Percentiles rank a stretch among this genome's conserved stretches.
phyloP scores from a whole-genome alignment of 352 stramenopile genomes.

The Phytopythium litorale region DNA sequence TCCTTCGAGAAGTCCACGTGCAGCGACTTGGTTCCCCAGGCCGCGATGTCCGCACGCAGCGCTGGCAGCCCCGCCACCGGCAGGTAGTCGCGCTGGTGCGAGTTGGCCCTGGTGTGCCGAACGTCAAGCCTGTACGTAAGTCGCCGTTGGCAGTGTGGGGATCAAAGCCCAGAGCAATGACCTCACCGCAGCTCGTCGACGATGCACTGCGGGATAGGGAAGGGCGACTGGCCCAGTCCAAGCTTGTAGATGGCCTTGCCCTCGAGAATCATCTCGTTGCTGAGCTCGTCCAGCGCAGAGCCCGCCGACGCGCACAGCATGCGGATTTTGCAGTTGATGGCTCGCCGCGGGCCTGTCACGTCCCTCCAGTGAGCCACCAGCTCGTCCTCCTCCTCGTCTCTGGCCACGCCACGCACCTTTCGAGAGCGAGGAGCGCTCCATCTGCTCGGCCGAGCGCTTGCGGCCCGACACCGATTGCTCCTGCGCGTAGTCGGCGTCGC shows the following conservation, averaged over 20 bases:
- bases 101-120: slow-evolving; percentile 75
- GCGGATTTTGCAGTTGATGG: slow-evolving; percentile 86
- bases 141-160: too few species aligned
- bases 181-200: slow-evolving; percentile 81
- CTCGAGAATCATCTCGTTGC: slow-evolving; percentile 79
- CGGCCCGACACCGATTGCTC: slow-evolving; percentile 12
- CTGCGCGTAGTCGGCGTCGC: slow-evolving; percentile 15
- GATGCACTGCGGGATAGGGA: slow-evolving; percentile 85
- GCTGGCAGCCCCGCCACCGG: slow-evolving; percentile 70
- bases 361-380: not conserved
- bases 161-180: too few species aligned
- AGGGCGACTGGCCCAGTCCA: slow-evolving; percentile 80
- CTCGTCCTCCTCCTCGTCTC: too few species aligned
- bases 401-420: slow-evolving; percentile 17
- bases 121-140: too few species aligned
- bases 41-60: slow-evolving; percentile 75
- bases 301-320: slow-evolving; percentile 78
- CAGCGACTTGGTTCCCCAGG: slow-evolving; percentile 54
- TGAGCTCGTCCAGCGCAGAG: slow-evolving; percentile 80
- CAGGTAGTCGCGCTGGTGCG: slow-evolving; percentile 81
- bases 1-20: slow-evolving; percentile 64
- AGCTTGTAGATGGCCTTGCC: slow-evolving; percentile 85
- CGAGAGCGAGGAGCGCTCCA: slow-evolving; percentile 16
- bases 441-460: slow-evolving; percentile 46
- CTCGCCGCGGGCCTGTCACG: slow-evolving; percentile 55